Base-by-base conservation (phyloP, 2,329 filamentous ascomycete genomes). In the Apiospora malaysiana region DNA sequence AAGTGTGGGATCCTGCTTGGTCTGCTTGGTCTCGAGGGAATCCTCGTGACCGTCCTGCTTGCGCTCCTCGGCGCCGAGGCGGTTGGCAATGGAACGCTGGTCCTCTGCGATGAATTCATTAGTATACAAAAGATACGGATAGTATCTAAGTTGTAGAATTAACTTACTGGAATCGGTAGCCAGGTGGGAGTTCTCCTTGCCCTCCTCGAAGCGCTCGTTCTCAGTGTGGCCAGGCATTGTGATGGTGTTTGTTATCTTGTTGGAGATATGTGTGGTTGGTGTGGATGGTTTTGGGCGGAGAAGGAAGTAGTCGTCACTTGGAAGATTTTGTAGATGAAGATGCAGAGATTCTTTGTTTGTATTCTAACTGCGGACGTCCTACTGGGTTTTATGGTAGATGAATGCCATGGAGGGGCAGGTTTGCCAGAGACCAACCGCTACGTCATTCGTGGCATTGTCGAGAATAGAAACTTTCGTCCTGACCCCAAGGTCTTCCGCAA, bases 31-130 rank as follows among this genome's bases (percentile, higher is more conserved):
- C 78, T 87, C 82, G 1, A 75, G 73, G 72, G 83, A 80, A 16
- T 89, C 85, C 18, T 88, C 84, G 37, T 86, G 75, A 69, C 87
- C 83, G 1, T 82, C 82, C 77, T 79, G 79, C 71, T 77, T 77
- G 75, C 80, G 72, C 72, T 87, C 85, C 77, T 91, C 91, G 23
- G 88, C 88, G 32, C 85, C 91, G 40, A 93, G 83, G 76, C 90
- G 90, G 85, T 94, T 94, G 80, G 89, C 89, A 69, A 94, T 93
- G 59, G 90, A 85, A 78, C 91, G 87, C 81, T 93, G 84, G 76
- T 94, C 91, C 87, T 94, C 91, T 90, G 74, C 70, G 69, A 69
- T 1, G 7, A 32, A 1, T 43, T 27, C 4, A 18, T 63, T 63
- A 63, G 56, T 40, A 63, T 59, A 14, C 40, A 18, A 9, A 40